Percentiles rank a stretch among this genome's conserved stretches.
Evolutionary conservation across 2,329 filamentous ascomycete genomes (phyloP).

Genomic region (Ophiostoma perfectum): DNA sequence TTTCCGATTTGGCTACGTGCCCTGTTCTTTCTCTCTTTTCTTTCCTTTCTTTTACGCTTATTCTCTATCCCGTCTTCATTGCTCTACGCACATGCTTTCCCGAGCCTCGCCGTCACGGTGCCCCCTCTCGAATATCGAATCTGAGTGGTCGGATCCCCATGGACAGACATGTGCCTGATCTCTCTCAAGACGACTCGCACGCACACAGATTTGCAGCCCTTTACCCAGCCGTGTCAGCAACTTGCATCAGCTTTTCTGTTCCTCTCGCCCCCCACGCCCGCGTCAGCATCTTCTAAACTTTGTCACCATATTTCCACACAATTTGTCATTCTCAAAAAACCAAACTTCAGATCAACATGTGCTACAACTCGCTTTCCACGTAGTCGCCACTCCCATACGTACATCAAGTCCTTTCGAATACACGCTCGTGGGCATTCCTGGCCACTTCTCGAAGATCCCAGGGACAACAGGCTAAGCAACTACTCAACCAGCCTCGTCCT

Average conservation of each 20-base stretch:
- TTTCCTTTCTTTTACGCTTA: background rate
- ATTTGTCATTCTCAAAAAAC: background rate
- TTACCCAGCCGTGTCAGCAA: slow-evolving; percentile 4
- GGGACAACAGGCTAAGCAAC: background rate
- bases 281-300: background rate
- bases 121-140: background rate
- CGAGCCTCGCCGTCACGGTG: background rate
- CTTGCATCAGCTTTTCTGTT: background rate
- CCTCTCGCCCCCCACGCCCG: background rate
- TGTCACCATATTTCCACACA: background rate
- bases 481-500: background rate
- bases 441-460: too few relatives aligned
- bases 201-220: background rate
- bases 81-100: background rate
- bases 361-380: slow-evolving; percentile 2
- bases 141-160: background rate
- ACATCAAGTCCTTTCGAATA: background rate
- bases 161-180: background rate
- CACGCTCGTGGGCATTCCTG: background rate
- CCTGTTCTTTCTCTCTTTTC: background rate
- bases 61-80: too few relatives aligned
- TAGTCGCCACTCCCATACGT: slow-evolving; percentile 12
- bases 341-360: background rate
- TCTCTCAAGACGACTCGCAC: background rate
- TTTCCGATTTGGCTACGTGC: background rate